phyloP scores from a whole-genome alignment of 805 yeast genomes.

The Saturnispora halmiae region DNA sequence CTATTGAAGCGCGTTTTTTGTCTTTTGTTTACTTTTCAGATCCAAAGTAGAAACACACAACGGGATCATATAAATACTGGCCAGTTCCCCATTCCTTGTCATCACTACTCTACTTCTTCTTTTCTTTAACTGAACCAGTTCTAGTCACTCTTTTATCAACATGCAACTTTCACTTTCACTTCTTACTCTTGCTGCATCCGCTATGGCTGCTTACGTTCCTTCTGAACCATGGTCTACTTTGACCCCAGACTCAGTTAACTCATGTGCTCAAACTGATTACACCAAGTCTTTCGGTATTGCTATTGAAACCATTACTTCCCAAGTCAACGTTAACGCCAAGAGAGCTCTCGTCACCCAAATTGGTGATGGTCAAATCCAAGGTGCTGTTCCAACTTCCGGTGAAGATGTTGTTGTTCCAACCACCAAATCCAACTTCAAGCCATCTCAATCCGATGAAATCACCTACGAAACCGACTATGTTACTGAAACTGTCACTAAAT shows the following conservation, averaged over 20 bases:
- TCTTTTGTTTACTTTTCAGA: too few species aligned
- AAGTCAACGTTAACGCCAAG: constrained; percentile 29
- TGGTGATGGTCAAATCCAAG: constrained; percentile 38
- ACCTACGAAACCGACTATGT: constrained; percentile 9
- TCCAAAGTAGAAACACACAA: background rate
- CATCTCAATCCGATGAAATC: constrained; percentile 5
- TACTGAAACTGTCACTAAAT: constrained; percentile 10
- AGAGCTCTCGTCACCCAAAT: constrained; percentile 32
- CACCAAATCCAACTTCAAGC: constrained; percentile 3
- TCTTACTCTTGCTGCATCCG: constrained; percentile 40
- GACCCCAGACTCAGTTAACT: constrained; percentile 46
- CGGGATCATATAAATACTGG: background rate
- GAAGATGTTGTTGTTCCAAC: constrained; percentile 9
- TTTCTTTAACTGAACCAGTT: constrained; percentile 1
- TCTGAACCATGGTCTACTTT: constrained; percentile 63
- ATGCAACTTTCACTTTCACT: constrained; percentile 15
- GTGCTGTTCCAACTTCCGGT: constrained; percentile 29
- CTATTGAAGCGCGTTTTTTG: background rate
- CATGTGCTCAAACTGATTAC: constrained; percentile 48
- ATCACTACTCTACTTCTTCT: background rate
- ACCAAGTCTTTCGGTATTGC: constrained; percentile 59
- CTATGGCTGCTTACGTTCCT: constrained; percentile 56
- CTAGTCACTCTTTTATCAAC: constrained; percentile 6
- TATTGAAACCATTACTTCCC: constrained; percentile 41
- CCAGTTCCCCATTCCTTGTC: background rate